These are phyloP conservation scores for Tolypocladium pustulatum DNA, from an alignment of 2,329 filamentous ascomycete species.

Conservation along the genomic window DNA sequence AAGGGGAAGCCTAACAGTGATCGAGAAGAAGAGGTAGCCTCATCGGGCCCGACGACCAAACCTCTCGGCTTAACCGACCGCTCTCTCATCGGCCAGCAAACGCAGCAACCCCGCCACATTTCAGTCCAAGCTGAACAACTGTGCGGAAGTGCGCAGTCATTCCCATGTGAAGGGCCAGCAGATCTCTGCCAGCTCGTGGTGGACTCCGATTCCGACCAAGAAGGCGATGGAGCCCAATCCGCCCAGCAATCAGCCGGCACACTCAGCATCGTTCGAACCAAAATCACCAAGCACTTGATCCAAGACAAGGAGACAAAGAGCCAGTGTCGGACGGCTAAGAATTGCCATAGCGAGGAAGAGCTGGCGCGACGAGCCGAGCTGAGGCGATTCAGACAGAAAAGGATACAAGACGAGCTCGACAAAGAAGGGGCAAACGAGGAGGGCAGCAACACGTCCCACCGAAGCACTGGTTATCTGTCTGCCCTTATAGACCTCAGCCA, in stretches of 20 bases:
- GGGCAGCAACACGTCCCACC: conserved; percentile 14
- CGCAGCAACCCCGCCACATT: background rate
- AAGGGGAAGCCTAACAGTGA: background rate
- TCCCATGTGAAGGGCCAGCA: conserved; percentile 10
- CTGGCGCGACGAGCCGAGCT: conserved; percentile 45
- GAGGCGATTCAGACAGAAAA: conserved; percentile 41
- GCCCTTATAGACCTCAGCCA: conserved; percentile 16
- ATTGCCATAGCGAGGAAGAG: conserved; percentile 40
- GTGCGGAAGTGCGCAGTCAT: conserved; percentile 1
- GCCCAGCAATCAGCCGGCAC: conserved; percentile 25
- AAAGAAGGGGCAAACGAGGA: conserved; percentile 30
- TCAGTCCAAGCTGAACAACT: background rate
- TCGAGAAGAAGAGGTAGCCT: background rate
- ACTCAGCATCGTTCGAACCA: conserved; percentile 33
- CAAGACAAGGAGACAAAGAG: conserved; percentile 29
- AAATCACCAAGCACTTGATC: conserved; percentile 34
- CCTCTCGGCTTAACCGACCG: background rate
- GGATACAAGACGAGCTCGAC: conserved; percentile 48
- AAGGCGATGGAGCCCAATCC: conserved; percentile 16
- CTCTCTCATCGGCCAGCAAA: background rate
- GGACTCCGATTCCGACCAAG: conserved; percentile 29
- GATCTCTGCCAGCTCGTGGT: conserved; percentile 20
- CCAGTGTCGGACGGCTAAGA: conserved; percentile 27
- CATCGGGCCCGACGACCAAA: background rate
- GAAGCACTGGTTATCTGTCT: conserved; percentile 13